Evolutionary conservation across 805 yeast genomes (phyloP).

Genomic region (Myxozyma sirexii): DNA sequence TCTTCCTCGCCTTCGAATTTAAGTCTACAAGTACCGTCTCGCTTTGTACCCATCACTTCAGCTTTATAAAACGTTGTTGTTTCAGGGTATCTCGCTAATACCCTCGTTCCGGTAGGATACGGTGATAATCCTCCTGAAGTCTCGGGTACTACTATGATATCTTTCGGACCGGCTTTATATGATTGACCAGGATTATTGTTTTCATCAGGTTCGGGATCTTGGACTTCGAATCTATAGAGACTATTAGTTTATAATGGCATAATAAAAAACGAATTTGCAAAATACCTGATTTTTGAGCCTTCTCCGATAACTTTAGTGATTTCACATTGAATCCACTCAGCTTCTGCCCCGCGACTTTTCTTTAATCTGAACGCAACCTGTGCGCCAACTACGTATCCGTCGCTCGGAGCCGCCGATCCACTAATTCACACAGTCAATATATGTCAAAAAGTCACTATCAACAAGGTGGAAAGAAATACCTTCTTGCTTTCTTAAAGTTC

Average conservation of each 20-base stretch:
- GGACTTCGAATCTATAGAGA: conserved; percentile 69
- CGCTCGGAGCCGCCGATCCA: conserved; percentile 23
- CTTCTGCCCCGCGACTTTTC: conserved; percentile 63
- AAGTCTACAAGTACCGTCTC: conserved; percentile 76
- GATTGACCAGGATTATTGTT: conserved; percentile 83
- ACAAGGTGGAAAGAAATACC: conserved; percentile 6
- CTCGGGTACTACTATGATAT: conserved; percentile 72
- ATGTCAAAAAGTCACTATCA: no score
- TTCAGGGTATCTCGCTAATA: conserved; percentile 93
- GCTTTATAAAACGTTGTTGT: conserved; percentile 97
- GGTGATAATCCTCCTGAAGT: conserved; percentile 48
- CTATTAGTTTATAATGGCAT: not conserved
- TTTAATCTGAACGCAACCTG: conserved; percentile 84
- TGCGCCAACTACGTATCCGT: conserved; percentile 50
- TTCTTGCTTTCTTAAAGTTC: conserved; percentile 29
- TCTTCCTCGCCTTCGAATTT: conserved; percentile 97
- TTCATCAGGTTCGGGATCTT: conserved; percentile 98
- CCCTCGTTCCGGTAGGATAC: conserved; percentile 77
- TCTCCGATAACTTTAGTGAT: conserved; percentile 77
- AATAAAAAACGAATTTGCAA: not conserved
- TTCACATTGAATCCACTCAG: conserved; percentile 96
- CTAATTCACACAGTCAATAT: no score
- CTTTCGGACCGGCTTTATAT: conserved; percentile 81
- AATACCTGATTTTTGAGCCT: conserved; percentile 50
- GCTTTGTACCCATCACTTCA: conserved; percentile 74